Base-by-base conservation (phyloP, 2,329 filamentous ascomycete genomes). In the Stachybotrys chlorohalonatus region DNA sequence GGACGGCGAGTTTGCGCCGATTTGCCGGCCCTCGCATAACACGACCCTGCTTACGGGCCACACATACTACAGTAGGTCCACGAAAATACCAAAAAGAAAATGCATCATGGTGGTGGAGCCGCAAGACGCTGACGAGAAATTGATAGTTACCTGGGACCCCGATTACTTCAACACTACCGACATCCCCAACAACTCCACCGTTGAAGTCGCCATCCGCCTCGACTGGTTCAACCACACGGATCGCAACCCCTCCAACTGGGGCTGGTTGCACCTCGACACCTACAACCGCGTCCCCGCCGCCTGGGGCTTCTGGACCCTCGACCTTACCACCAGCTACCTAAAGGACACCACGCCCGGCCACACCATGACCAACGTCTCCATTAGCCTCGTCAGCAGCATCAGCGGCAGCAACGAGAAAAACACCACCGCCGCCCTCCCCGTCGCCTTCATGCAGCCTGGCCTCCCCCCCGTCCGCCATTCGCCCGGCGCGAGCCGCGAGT, bases 121-220 rank as follows among this genome's bases (percentile, higher is more conserved):
- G 36, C 36, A 5, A 42, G 36, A 42, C 2, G 36, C 36, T 42
- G 13, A 42, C 36, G 13, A 9, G 36, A 24, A 24, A 24, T 24
- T 31, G 4, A 7, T 50, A 83, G 80, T 83, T 53, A 81, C 78
- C 31, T 83, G 80, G 80, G 79, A 84, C 59, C 70, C 79, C 30
- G 67, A 73, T 52, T 78, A 71, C 66, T 82, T 80, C 69, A 47
- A 47, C 46, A 47, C 8, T 3, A 70, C 70, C 61, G 63, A 68
- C 51, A 67, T 70, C 54, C 72, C 74, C 60, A 58, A 56, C 57
- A 70, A 70, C 59, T 53, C 60, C 31, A 67, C 67, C 36, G 57
- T 63, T 54, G 64, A 66, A 31, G 61, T 72, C 53, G 59, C 63
- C 39, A 55, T 71, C 62, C 73, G 73, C 58, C 66, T 75, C 58